A percentile compares a stretch with the other conserved stretches of the same genome.
phyloP scores from a whole-genome alignment of 2,329 filamentous ascomycete species.

The Davidsoniella neocaledoniae region DNA sequence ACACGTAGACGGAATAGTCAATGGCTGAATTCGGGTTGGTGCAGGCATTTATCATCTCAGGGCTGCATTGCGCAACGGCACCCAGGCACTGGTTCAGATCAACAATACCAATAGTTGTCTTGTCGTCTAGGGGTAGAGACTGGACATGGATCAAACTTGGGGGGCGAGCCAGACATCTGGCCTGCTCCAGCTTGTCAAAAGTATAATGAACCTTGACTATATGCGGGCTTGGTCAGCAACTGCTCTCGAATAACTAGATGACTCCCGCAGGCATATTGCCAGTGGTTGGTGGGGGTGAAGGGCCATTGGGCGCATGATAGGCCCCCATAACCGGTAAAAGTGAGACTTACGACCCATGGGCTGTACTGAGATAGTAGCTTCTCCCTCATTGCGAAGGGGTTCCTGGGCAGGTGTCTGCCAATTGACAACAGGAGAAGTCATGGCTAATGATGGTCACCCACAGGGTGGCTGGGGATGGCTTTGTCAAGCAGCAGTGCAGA shows the following conservation, averaged over 20 bases:
- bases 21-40: conserved; percentile 39
- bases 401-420: conserved; percentile 6
- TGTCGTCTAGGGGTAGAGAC: conserved; percentile 65
- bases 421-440: conserved; percentile 10
- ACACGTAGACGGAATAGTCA: conserved; percentile 94
- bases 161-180: conserved; percentile 77
- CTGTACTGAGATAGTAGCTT: conserved; percentile 34
- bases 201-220: conserved; percentile 93
- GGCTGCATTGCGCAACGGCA: conserved; percentile 62
- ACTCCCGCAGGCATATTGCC: conserved; percentile 13
- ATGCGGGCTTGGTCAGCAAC: conserved; percentile 15
- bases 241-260: not conserved
- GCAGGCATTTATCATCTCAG: conserved; percentile 43
- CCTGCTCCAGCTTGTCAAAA: conserved; percentile 76
- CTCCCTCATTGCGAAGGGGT: conserved; percentile 24
- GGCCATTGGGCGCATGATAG: not conserved
- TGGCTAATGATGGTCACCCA: not conserved
- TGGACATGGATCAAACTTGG: conserved; percentile 65
- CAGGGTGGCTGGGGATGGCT: no score
- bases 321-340: not conserved
- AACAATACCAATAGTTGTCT: conserved; percentile 67
- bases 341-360: conserved; percentile 48
- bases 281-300: not conserved
- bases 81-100: conserved; percentile 77
- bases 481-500: no score